These are phyloP conservation scores for Komagataella populi DNA, from an alignment of 805 yeast genomes.

Conservation along the genomic window DNA sequence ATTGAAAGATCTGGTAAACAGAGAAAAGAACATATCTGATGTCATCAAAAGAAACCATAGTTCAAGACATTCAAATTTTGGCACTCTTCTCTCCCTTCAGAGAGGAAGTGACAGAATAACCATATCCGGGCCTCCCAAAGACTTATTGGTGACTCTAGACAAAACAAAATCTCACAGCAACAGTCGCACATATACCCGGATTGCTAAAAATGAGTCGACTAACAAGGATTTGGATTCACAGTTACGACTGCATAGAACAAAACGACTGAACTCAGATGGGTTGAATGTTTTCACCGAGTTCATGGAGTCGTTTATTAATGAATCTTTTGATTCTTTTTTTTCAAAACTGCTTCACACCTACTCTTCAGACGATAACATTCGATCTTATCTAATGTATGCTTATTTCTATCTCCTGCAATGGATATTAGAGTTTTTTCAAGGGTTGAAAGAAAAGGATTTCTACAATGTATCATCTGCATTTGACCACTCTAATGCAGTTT, in stretches of 20 bases:
- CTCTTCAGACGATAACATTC: conserved; percentile 23
- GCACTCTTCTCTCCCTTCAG: conserved; percentile 66
- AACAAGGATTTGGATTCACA: conserved; percentile 16
- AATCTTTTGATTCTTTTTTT: conserved; percentile 59
- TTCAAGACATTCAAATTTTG: conserved; percentile 83
- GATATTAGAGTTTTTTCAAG: conserved; percentile 60
- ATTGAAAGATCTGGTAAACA: conserved; percentile 36
- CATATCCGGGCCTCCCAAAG: conserved; percentile 41
- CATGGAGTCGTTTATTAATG: conserved; percentile 32
- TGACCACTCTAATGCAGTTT: conserved; percentile 44
- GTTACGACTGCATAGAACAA: conserved; percentile 6
- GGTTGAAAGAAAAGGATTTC: conserved; percentile 15
- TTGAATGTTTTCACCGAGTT: conserved; percentile 15
- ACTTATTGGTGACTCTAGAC: not conserved
- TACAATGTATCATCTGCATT: conserved; percentile 27
- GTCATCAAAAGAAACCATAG: conserved; percentile 9
- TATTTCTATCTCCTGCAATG: conserved; percentile 56
- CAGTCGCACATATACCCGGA: conserved; percentile 39
- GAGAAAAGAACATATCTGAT: conserved; percentile 41
- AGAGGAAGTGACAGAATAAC: conserved; percentile 48
- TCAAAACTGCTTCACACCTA: conserved; percentile 9
- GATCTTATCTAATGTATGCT: conserved; percentile 20
- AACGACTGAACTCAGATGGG: conserved; percentile 12
- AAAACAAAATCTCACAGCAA: conserved; percentile 22
- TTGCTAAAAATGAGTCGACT: conserved; percentile 64